phyloP scores from a whole-genome alignment of 2,329 filamentous ascomycete species.

The Drechslerella dactyloides region DNA sequence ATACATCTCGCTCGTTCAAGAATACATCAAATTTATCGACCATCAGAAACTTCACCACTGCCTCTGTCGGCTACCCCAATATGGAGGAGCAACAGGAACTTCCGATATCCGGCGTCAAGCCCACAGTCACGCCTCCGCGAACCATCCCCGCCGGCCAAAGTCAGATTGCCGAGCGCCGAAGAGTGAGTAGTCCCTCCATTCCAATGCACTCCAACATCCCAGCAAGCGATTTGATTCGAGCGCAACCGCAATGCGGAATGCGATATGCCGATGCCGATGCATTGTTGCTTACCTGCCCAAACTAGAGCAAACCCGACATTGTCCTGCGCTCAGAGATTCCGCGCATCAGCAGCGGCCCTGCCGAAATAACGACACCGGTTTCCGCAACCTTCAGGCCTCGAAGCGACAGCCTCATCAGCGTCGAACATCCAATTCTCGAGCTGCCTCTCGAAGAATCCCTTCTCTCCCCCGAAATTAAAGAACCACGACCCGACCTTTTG shows the following conservation, averaged over 20 bases:
- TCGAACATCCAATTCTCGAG: conserved; percentile 44
- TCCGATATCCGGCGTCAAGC: conserved; percentile 47
- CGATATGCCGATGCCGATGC: not conserved
- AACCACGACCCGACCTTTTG: conserved; percentile 22
- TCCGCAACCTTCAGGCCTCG: conserved; percentile 46
- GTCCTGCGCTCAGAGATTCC: conserved; percentile 46
- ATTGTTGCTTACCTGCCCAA: conserved; percentile 14
- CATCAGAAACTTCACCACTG: not conserved
- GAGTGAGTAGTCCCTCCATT: conserved; percentile 16
- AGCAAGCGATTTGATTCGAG: not conserved
- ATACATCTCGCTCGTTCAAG: not conserved
- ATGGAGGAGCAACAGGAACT: conserved; percentile 47
- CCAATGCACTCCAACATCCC: not conserved
- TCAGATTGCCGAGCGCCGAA: conserved; percentile 41
- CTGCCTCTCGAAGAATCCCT: conserved; percentile 45
- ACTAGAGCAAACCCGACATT: conserved; percentile 47
- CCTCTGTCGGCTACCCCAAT: not conserved
- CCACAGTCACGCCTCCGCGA: conserved; percentile 30
- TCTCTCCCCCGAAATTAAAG: conserved; percentile 30
- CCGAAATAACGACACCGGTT: conserved; percentile 48
- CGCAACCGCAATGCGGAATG: not conserved
- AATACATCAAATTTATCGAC: not conserved
- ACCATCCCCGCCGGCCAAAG: conserved; percentile 33
- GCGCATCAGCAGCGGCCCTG: conserved; percentile 38
- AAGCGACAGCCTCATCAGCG: conserved; percentile 38